Conservation (phyloP, 2,329 filamentous ascomycete species). For the Hypoxylon sp. region DNA sequence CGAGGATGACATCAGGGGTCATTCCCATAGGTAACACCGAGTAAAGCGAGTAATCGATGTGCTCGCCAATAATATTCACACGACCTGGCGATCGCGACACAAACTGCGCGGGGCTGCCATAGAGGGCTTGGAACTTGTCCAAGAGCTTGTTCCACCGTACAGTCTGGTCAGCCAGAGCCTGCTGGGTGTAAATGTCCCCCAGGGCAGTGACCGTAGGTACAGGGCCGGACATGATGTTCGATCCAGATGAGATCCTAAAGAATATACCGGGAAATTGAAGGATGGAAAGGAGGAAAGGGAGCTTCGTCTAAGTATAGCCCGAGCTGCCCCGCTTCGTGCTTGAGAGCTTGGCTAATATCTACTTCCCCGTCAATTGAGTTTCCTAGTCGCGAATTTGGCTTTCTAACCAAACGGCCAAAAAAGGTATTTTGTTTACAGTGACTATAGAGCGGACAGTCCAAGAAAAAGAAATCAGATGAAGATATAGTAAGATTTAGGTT, state of each 20-base stretch:
- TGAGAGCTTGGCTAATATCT: constrained; percentile 8
- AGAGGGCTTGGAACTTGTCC: constrained; percentile 77
- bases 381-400: background rate
- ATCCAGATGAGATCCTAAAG: constrained; percentile 6
- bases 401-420: constrained; percentile 11
- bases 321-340: constrained; percentile 35
- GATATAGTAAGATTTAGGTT: constrained; percentile 1
- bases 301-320: constrained; percentile 17
- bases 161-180: constrained; percentile 76
- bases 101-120: constrained; percentile 81
- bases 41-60: constrained; percentile 99
- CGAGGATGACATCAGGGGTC: constrained; percentile 89
- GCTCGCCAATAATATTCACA: constrained; percentile 98
- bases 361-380: constrained; percentile 28
- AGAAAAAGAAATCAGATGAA: background rate
- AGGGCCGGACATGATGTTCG: constrained; percentile 64
- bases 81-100: constrained; percentile 91
- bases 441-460: background rate
- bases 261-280: constrained; percentile 7
- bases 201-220: constrained; percentile 84
- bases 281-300: constrained; percentile 9
- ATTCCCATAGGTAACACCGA: constrained; percentile 96
- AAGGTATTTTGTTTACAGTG: background rate
- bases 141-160: constrained; percentile 83
- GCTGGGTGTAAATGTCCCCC: constrained; percentile 84